Percentiles rank a stretch among this genome's conserved stretches.
These are phyloP conservation scores for Penicillium frequentans DNA, from an alignment of 2,329 filamentous ascomycete species.

Conservation along the genomic window DNA sequence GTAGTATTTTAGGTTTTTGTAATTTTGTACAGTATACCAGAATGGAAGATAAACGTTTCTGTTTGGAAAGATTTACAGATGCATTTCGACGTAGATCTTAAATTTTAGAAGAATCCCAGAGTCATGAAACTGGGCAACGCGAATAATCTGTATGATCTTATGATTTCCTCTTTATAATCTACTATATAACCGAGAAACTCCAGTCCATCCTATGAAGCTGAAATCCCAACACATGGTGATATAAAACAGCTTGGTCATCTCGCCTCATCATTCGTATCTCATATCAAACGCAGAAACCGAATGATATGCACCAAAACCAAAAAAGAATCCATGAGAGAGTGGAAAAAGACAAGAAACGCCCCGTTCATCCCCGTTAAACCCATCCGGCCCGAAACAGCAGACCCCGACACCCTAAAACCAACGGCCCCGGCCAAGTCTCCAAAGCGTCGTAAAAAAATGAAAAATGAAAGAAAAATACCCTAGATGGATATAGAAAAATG, in stretches of 20 bases:
- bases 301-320: not conserved
- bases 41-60: too few species aligned
- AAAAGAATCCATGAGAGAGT: not conserved
- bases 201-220: not conserved
- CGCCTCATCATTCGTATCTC: conserved; percentile 9
- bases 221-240: not conserved
- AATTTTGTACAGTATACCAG: too few species aligned
- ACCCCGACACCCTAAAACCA: not conserved
- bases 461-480: not conserved
- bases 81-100: too few species aligned
- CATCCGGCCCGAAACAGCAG: not conserved
- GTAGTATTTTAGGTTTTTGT: not conserved
- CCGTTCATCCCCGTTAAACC: not conserved
- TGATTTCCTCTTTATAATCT: not conserved
- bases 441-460: not conserved
- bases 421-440: not conserved
- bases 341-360: not conserved
- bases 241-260: not conserved
- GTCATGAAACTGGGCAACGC: too few species aligned
- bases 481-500: not conserved
- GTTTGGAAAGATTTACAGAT: too few species aligned
- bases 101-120: too few species aligned
- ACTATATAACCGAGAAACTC: not conserved
- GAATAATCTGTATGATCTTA: not conserved
- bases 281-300: conserved; percentile 2